phyloP scores from a whole-genome alignment of 371 early-diverging fungal genomes.

The Scutellospora calospora region DNA sequence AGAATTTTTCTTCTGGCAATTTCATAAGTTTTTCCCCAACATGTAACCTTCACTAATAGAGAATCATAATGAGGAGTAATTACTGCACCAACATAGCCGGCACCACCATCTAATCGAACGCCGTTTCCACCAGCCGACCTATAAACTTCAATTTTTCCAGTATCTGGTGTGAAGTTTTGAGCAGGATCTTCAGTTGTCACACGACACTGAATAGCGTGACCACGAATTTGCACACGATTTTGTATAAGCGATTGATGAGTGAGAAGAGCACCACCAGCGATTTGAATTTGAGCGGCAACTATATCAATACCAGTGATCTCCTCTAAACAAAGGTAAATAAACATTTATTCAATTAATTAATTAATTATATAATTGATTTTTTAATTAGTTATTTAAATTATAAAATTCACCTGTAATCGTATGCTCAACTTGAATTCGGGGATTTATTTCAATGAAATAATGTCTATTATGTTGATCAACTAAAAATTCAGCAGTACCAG shows the following conservation, averaged over 20 bases:
- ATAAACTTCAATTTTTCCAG: conserved; percentile 93
- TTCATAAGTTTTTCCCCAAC: conserved; percentile 86
- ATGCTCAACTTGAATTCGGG: conserved; percentile 93
- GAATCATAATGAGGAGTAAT: conserved; percentile 97
- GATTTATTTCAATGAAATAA: conserved; percentile 98
- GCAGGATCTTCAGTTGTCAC: conserved; percentile 95
- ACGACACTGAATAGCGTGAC: conserved; percentile 94
- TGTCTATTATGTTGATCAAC: conserved; percentile 86
- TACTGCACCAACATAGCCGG: conserved; percentile 89
- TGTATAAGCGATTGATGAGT: conserved; percentile 86
- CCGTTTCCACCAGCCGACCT: conserved; percentile 90
- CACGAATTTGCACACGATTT: conserved; percentile 79
- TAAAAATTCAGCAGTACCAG: conserved; percentile 98
- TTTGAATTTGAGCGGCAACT: conserved; percentile 90
- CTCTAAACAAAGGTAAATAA: conserved; percentile 61
- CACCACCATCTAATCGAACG: conserved; percentile 91
- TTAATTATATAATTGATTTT: no score
- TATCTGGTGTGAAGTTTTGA: conserved; percentile 92
- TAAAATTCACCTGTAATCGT: conserved; percentile 69
- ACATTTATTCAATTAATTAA: not conserved
- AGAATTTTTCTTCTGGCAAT: conserved; percentile 89
- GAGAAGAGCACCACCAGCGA: conserved; percentile 87
- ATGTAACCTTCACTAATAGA: conserved; percentile 92
- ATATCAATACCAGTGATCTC: conserved; percentile 95
- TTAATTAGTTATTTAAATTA: not conserved